phyloP scores from a whole-genome alignment of 768 basidiomycete species.

The Cubamyces lactineus region DNA sequence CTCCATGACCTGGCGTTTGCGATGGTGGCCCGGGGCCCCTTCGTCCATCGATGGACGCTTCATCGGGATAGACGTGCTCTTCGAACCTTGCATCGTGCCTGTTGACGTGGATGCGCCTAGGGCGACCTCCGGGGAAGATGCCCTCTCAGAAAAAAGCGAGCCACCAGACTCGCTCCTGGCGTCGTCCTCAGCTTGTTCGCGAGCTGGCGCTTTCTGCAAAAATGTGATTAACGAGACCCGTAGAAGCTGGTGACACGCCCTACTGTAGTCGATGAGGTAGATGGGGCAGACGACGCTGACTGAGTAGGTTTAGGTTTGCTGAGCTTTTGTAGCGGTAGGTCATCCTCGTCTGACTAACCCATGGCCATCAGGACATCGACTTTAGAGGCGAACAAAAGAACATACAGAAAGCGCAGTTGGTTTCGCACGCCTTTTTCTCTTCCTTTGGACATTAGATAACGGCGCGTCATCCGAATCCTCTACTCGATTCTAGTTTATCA shows the following conservation, averaged over 20 bases:
- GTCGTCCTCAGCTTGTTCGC: background rate
- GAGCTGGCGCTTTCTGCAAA: background rate
- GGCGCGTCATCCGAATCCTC: constrained; percentile 9
- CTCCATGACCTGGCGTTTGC: constrained; percentile 18
- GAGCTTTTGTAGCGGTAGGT: constrained; percentile 1
- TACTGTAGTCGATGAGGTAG: background rate
- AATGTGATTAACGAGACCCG: background rate
- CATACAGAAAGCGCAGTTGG: background rate
- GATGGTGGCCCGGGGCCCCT: background rate
- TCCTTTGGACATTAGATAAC: background rate
- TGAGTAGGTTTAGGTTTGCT: constrained; percentile 4
- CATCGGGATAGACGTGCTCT: constrained; percentile 3
- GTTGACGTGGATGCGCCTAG: background rate
- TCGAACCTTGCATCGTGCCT: background rate
- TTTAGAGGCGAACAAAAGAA: background rate
- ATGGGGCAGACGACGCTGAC: background rate
- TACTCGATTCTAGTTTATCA: background rate
- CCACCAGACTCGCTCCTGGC: constrained; percentile 17
- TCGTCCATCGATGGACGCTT: constrained; percentile 16
- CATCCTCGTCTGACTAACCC: constrained; percentile 6
- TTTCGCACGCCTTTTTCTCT: constrained; percentile 12
- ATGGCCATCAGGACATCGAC: too few species aligned
- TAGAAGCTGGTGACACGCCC: background rate
- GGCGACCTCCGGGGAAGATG: constrained; percentile 24
- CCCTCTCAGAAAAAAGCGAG: constrained; percentile 22